Evolutionary conservation across 1,284 basidiomycete species (phyloP).

Genomic region (Trametes polyzona): DNA sequence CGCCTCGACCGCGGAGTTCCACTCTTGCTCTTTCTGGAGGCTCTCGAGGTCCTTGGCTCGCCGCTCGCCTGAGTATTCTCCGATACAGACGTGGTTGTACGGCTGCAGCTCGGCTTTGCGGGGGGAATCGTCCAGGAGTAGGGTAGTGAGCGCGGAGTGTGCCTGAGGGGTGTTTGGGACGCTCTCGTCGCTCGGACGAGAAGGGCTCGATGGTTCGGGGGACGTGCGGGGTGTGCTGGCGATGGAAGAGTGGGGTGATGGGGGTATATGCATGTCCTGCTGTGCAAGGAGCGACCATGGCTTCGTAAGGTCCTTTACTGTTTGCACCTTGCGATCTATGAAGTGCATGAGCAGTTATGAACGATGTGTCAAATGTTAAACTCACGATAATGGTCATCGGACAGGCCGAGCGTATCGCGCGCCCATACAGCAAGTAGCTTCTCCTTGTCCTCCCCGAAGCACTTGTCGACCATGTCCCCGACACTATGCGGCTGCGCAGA

Average conservation of each 20-base stretch:
- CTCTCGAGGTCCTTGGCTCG: constrained; percentile 50
- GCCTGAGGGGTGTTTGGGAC: constrained; percentile 11
- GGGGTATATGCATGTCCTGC: constrained; percentile 21
- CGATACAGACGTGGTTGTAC: constrained; percentile 77
- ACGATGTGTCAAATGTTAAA: constrained; percentile 14
- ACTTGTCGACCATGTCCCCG: constrained; percentile 64
- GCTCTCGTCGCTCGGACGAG: constrained; percentile 10
- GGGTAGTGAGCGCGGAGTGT: constrained; percentile 70
- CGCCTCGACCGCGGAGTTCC: constrained; percentile 23
- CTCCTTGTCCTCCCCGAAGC: constrained; percentile 50
- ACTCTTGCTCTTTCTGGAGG: constrained; percentile 27
- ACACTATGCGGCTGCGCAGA: constrained; percentile 85
- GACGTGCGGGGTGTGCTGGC: constrained; percentile 26
- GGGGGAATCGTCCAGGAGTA: constrained; percentile 83
- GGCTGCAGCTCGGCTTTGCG: constrained; percentile 81
- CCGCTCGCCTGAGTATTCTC: constrained; percentile 59
- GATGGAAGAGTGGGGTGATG: constrained; percentile 22
- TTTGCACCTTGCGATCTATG: constrained; percentile 66
- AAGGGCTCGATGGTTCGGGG: constrained; percentile 11
- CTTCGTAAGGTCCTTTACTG: constrained; percentile 77
- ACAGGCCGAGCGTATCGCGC: constrained; percentile 74
- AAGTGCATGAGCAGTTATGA: constrained; percentile 2
- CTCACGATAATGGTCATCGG: constrained; percentile 63
- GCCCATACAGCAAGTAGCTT: constrained; percentile 75
- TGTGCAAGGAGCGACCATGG: constrained; percentile 62